These are phyloP conservation scores for Tulasnella sp. DNA, from an alignment of 768 basidiomycete genomes.

Conservation along the genomic window DNA sequence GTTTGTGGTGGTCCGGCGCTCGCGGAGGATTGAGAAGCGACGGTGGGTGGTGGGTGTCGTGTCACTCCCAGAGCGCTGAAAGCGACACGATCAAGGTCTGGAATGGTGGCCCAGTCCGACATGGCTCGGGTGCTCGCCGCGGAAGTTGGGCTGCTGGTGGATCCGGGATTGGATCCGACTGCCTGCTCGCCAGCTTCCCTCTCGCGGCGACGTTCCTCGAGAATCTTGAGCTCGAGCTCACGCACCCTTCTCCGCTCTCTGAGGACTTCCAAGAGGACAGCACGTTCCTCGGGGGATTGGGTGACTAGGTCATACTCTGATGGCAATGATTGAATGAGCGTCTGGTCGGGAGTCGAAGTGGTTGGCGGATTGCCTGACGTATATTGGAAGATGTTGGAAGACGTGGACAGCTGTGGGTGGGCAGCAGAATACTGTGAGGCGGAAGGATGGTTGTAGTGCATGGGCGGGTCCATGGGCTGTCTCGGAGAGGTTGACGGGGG, in stretches of 20 bases:
- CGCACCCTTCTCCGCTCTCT: background rate
- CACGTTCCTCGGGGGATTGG: constrained; percentile 2
- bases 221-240: background rate
- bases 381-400: background rate
- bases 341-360: background rate
- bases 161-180: background rate
- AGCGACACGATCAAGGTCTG: background rate
- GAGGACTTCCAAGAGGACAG: constrained; percentile 2
- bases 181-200: background rate
- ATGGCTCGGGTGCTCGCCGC: background rate
- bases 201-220: background rate
- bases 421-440: background rate
- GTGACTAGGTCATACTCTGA: constrained; percentile 1
- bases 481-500: no score
- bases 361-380: background rate
- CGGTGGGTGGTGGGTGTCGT: background rate
- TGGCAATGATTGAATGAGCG: background rate
- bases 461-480: background rate
- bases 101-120: background rate
- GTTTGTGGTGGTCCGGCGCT: background rate
- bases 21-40: background rate
- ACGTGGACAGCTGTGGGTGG: background rate
- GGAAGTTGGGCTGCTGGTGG: background rate
- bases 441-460: background rate
- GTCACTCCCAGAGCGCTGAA: background rate